phyloP scores from a whole-genome alignment of 2,329 filamentous ascomycete species.

The Parafenestella ontariensis region DNA sequence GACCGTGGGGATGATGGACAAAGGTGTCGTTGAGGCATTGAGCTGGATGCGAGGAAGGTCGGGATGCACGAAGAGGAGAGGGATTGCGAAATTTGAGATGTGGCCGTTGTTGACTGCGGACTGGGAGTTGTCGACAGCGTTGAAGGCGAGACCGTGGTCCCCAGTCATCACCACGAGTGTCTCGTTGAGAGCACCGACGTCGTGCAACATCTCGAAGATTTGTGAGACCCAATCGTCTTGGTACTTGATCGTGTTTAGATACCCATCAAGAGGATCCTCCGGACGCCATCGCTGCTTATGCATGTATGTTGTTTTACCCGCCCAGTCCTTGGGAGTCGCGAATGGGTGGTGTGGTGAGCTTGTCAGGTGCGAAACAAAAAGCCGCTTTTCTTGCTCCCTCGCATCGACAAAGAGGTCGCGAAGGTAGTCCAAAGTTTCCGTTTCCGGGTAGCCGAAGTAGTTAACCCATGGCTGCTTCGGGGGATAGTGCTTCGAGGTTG shows the following conservation, averaged over 20 bases:
- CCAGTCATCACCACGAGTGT: constrained; percentile 24
- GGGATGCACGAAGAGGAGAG: constrained; percentile 22
- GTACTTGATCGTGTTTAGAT: constrained; percentile 25
- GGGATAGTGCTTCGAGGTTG: constrained; percentile 20
- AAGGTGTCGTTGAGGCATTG: constrained; percentile 20
- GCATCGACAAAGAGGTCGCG: constrained; percentile 23
- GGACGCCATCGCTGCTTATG: constrained; percentile 19
- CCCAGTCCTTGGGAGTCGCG: constrained; percentile 19
- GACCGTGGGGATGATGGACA: constrained; percentile 21
- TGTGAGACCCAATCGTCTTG: constrained; percentile 25
- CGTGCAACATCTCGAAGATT: constrained; percentile 24
- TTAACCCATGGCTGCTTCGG: constrained; percentile 22
- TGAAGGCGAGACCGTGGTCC: constrained; percentile 23
- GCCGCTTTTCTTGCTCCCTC: constrained; percentile 10
- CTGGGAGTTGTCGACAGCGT: constrained; percentile 19
- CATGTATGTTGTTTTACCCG: constrained; percentile 11
- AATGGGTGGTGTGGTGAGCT: constrained; percentile 26
- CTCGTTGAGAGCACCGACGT: constrained; percentile 18
- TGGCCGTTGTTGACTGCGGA: constrained; percentile 24
- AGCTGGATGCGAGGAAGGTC: constrained; percentile 19
- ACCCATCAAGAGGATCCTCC: constrained; percentile 18
- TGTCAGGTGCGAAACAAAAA: constrained; percentile 23
- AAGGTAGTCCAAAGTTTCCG: constrained; percentile 20
- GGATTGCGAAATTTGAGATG: constrained; percentile 22
- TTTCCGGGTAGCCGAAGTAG: constrained; percentile 24